phyloP scores from a whole-genome alignment of 2,329 filamentous ascomycete genomes.

The Alternaria angustiovoidea region DNA sequence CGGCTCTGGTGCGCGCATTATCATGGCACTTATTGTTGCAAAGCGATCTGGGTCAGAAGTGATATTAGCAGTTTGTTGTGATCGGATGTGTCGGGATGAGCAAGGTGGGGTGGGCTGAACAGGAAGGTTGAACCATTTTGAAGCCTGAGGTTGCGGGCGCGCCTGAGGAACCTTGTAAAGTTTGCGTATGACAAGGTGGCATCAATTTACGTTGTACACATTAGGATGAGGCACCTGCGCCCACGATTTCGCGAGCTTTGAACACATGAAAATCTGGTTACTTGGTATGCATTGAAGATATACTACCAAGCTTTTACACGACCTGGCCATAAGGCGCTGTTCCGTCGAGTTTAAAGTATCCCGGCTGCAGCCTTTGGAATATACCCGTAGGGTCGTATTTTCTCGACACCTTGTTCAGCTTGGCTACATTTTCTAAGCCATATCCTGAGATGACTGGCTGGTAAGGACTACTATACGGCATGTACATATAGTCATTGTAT shows the following conservation, averaged over 20 bases:
- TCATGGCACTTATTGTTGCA: rapidly evolving
- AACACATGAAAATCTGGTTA: not conserved
- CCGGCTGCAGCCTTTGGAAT: conserved; percentile 20
- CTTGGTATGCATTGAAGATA: not conserved
- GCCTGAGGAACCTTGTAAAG: not conserved
- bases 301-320: not conserved
- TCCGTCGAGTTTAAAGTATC: conserved; percentile 20
- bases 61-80: rapidly evolving
- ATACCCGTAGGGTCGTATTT: conserved; percentile 20
- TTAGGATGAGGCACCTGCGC: not conserved
- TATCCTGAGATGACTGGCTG: conserved; percentile 54
- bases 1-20: not conserved
- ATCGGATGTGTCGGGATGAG: too few species aligned
- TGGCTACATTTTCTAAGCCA: conserved; percentile 46
- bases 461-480: conserved; percentile 56
- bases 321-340: not conserved
- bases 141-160: not conserved
- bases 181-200: not conserved
- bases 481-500: conserved; percentile 46
- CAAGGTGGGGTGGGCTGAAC: not conserved
- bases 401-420: conserved; percentile 12
- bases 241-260: not conserved
- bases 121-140: not conserved
- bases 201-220: not conserved
- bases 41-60: rapidly evolving